A percentile compares a stretch with the other conserved stretches of the same genome.
phyloP scores from a whole-genome alignment of 129 eudicot genomes.

The Logfia minima region DNA sequence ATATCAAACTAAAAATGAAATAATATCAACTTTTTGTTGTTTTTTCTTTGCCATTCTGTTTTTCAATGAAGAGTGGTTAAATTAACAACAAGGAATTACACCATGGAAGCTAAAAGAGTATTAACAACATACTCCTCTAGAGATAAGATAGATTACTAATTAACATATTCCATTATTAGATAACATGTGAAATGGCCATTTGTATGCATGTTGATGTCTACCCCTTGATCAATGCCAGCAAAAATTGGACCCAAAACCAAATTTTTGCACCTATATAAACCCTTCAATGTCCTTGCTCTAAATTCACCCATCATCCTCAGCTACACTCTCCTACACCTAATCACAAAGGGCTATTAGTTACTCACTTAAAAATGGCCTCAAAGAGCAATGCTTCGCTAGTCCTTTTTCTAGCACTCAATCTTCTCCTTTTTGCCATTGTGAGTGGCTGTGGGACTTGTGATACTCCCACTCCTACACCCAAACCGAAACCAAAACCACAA shows the following conservation, averaged over 20 bases:
- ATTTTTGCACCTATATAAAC: constrained; percentile 15
- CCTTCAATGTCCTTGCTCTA: constrained; percentile 15
- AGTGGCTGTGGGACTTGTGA: constrained; percentile 32
- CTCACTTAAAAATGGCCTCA: constrained; percentile 34
- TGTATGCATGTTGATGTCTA: constrained; percentile 26
- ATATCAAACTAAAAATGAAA: neutral
- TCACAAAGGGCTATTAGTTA: neutral
- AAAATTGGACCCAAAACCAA: constrained; percentile 11
- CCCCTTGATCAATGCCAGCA: neutral
- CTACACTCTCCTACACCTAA: neutral
- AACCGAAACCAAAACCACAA: constrained; percentile 6
- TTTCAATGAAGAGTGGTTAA: neutral
- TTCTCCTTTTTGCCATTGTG: constrained; percentile 43
- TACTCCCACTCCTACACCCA: constrained; percentile 30
- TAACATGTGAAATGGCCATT: constrained; percentile 16
- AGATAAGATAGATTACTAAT: neutral
- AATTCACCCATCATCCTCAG: neutral
- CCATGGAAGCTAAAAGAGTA: neutral
- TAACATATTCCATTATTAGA: neutral
- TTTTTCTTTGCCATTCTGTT: neutral
- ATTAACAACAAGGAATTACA: neutral
- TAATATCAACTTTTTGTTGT: neutral
- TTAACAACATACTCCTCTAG: neutral
- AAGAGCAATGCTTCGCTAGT: constrained; percentile 29
- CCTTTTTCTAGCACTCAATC: constrained; percentile 46